These are phyloP conservation scores for Mycena maculata DNA, from an alignment of 768 basidiomycete genomes.

Conservation along the genomic window DNA sequence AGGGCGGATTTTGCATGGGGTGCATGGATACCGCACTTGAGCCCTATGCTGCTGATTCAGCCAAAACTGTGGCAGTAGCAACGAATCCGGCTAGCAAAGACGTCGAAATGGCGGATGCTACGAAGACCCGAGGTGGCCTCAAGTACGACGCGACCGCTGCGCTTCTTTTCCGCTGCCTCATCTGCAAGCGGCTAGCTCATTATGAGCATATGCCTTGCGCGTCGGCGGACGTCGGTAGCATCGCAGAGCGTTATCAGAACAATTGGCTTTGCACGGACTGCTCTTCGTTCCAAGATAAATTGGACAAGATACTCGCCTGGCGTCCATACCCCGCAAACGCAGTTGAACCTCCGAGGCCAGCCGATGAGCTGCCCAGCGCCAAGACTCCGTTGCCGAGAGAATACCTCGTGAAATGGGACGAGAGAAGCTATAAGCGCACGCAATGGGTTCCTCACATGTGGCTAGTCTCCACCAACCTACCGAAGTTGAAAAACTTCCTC, in stretches of 20 bases:
- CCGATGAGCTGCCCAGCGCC: conserved; percentile 57
- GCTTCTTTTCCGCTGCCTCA: conserved; percentile 83
- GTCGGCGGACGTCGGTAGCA: conserved; percentile 50
- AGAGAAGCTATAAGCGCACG: conserved; percentile 79
- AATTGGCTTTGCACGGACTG: conserved; percentile 86
- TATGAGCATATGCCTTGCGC: conserved; percentile 75
- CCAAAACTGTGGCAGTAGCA: conserved; percentile 34
- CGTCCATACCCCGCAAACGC: conserved; percentile 80
- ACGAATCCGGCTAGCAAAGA: conserved; percentile 34
- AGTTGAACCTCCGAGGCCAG: conserved; percentile 58
- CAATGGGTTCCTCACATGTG: conserved; percentile 96
- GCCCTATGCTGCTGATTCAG: conserved; percentile 50
- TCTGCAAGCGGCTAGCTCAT: conserved; percentile 87
- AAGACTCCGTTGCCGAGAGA: conserved; percentile 82
- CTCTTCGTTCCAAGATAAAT: conserved; percentile 69
- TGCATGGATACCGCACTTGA: conserved; percentile 70
- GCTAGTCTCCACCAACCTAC: conserved; percentile 75
- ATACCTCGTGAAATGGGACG: conserved; percentile 92
- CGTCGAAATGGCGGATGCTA: conserved; percentile 50
- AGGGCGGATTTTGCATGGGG: conserved; percentile 82
- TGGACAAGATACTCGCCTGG: conserved; percentile 95
- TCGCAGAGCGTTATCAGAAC: conserved; percentile 66
- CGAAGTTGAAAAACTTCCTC: conserved; percentile 84
- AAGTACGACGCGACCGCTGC: conserved; percentile 46
- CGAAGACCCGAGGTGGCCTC: conserved; percentile 26